Base-by-base conservation (phyloP, 768 basidiomycete species). In the Amanita jacksonii region DNA sequence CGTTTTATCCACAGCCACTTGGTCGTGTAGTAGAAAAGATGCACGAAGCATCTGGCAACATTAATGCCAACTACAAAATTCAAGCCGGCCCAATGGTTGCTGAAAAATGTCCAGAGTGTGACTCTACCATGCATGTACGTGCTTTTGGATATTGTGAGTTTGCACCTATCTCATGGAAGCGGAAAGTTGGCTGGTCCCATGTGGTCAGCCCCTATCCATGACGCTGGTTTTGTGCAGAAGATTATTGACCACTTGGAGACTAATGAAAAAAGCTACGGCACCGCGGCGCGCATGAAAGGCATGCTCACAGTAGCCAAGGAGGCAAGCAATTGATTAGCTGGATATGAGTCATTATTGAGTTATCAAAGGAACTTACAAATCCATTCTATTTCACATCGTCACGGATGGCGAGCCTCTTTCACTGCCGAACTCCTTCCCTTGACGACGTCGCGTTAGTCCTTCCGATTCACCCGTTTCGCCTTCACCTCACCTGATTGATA, bases 231-330 rank as follows among this genome's bases (percentile, higher is more conserved):
- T 53, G 71, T 90, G 4, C 58, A 64, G n/a, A 76, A 76, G 50
- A 81, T 94, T 10, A 65, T 96, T 23, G 67, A 73, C 16, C 85
- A 92, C 54, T 66, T 93, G 9, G 77, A 81, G 45, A 61, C 58
- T 12, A 73, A 81, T 49, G 58, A 74, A 49, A 66, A 69, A 31
- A 72, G 71, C 31, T 97, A 92, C 55, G 81, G 83, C 8, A 97
- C 93, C 0, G 70, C 76, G 12, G 53, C 73, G 0, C 72, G 96
- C 42, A 97, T 99, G 83, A 85, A 82, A 61, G 96, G 96, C 1
- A 98, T 99, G 96, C 65, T 98, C 36, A 81, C 84, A 5, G 73
- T 96, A 2, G 92, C 93, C 0, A 76, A 80, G 61, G 85, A 94
- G 68, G 94, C 86, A 36, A 32, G 74, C n/a, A 31, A 15, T 30